Percentiles rank a stretch among this genome's conserved stretches.
These are phyloP conservation scores for Cladophialophora chaetospira DNA, from an alignment of 2,329 filamentous ascomycete species.

Conservation along the genomic window DNA sequence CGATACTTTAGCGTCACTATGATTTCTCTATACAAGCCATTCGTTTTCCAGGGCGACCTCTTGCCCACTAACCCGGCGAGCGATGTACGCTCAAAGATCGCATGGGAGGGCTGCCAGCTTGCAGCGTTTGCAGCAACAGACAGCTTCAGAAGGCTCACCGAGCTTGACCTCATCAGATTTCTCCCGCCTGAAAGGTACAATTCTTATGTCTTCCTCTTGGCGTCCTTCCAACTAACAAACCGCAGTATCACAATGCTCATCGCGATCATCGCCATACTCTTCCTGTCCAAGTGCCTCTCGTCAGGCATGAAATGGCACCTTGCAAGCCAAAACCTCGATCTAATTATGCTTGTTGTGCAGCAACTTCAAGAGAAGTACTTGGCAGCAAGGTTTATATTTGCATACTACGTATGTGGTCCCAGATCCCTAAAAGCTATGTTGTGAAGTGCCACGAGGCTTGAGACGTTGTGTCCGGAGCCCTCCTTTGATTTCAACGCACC, in stretches of 20 bases:
- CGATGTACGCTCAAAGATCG: conserved; percentile 1
- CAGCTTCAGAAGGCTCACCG: conserved; percentile 10
- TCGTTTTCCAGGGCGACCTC: conserved; percentile 9
- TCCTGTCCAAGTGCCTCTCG: conserved; percentile 7
- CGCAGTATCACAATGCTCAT: conserved; percentile 16
- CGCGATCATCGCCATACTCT: conserved; percentile 12
- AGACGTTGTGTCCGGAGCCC: no score
- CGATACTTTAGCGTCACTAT: background rate
- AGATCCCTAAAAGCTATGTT: no score
- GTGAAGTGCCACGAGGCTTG: no score
- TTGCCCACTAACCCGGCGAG: conserved; percentile 1
- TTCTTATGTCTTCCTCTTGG: no score
- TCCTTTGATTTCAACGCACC: no score
- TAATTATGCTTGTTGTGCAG: conserved; percentile 14
- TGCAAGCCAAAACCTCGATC: conserved; percentile 17
- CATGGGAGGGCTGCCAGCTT: conserved; percentile 11
- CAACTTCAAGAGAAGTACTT: conserved; percentile 16
- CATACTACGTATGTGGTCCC: no score
- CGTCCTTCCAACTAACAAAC: no score
- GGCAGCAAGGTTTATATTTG: conserved; percentile 13
- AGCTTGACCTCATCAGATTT: conserved; percentile 11
- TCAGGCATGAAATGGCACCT: conserved; percentile 17
- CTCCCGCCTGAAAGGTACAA: conserved; percentile 19
- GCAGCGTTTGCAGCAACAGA: conserved; percentile 13
- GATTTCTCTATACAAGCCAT: conserved; percentile 15